Evolutionary conservation across 176 grass and related monocot species (phyloP).

Genomic region (Chrysopogon serrulatus): DNA sequence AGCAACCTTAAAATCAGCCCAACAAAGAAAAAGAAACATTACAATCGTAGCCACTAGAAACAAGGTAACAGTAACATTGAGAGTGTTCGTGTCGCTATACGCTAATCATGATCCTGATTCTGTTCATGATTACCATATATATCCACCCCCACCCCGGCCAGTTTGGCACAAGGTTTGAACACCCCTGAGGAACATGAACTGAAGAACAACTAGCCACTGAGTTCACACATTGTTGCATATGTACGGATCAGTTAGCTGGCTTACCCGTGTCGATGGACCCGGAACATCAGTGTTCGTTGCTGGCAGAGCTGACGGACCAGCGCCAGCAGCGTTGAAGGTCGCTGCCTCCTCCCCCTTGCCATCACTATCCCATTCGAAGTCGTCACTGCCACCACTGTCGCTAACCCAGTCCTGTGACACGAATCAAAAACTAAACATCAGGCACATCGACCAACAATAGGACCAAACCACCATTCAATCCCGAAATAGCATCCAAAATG

Average conservation of each 20-base stretch:
- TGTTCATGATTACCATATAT: background rate
- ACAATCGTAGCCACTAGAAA: conserved; percentile 11
- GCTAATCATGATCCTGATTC: background rate
- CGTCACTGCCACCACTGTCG: conserved; percentile 27
- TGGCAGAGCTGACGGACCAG: background rate
- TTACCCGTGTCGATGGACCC: background rate
- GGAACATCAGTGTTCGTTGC: conserved; percentile 11
- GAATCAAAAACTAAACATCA: background rate
- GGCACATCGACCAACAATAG: background rate
- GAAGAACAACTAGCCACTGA: too few relatives aligned
- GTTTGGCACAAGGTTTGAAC: background rate
- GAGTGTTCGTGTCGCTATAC: background rate
- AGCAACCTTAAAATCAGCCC: conserved; percentile 18
- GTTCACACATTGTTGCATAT: background rate
- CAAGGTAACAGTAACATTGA: too few relatives aligned
- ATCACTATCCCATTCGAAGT: conserved; percentile 36
- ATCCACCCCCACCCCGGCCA: background rate
- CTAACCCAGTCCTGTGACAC: conserved; percentile 37
- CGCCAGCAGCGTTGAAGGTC: background rate
- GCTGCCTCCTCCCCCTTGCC: background rate
- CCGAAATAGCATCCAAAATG: background rate
- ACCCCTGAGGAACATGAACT: background rate
- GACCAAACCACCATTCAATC: background rate
- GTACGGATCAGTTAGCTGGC: background rate
- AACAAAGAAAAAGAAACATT: conserved; percentile 13